phyloP scores from a whole-genome alignment of 1,284 basidiomycete species.

The Pterulicium gracile region DNA sequence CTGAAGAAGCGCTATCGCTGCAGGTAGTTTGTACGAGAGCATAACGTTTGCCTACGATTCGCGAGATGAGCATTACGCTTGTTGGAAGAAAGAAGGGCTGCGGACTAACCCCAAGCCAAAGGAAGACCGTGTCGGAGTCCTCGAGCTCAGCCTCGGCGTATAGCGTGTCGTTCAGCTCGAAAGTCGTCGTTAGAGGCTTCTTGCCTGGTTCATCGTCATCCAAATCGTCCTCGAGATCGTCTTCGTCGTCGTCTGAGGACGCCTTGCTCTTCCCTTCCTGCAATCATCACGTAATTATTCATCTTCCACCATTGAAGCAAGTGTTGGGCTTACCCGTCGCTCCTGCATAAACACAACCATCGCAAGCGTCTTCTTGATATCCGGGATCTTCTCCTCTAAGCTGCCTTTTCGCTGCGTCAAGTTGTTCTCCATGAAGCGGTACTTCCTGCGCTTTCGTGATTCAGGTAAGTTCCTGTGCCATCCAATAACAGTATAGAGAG shows the following conservation, averaged over 20 bases:
- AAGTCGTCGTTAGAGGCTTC: conserved; percentile 74
- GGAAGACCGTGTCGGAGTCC: conserved; percentile 80
- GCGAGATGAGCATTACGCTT: conserved; percentile 1
- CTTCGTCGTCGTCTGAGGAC: conserved; percentile 31
- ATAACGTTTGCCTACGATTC: conserved; percentile 83
- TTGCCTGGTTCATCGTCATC: conserved; percentile 22
- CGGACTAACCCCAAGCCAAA: conserved; percentile 91
- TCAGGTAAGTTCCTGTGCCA: conserved; percentile 12
- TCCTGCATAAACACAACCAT: conserved; percentile 84
- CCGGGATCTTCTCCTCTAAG: conserved; percentile 92
- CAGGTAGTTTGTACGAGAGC: conserved; percentile 86
- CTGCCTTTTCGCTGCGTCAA: conserved; percentile 71
- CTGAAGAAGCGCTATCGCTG: conserved; percentile 68
- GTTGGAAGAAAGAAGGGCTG: conserved; percentile 3
- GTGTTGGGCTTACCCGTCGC: conserved; percentile 38
- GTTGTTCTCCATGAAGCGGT: conserved; percentile 95
- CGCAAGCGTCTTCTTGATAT: conserved; percentile 85
- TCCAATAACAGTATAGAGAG: conserved; percentile 10
- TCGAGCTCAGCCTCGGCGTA: conserved; percentile 86
- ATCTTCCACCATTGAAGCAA: no score
- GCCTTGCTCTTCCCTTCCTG: conserved; percentile 53
- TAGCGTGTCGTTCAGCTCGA: conserved; percentile 94
- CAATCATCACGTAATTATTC: not conserved
- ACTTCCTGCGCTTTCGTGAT: conserved; percentile 62
- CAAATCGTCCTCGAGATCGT: conserved; percentile 34